Percentiles rank a stretch among this genome's conserved stretches.
phyloP scores from a whole-genome alignment of 2,329 filamentous ascomycete genomes.

The Pseudocercospora macadamiae region DNA sequence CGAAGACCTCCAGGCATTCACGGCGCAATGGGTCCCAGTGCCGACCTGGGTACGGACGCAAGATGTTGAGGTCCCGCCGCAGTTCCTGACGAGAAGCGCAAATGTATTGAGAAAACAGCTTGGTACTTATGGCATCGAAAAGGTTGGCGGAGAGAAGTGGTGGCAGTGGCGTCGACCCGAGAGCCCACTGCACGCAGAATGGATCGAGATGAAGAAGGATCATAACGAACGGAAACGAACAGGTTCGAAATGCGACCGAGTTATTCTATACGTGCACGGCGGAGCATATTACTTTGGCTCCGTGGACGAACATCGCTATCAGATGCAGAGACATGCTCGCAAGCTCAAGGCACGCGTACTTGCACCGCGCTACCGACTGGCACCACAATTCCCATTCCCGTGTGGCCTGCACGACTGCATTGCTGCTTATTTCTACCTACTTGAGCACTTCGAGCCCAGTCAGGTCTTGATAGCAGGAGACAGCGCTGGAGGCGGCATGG shows the following conservation, averaged over 20 bases:
- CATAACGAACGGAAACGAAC: slow-evolving; percentile 67
- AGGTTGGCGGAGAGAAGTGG: slow-evolving; percentile 81
- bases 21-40: slow-evolving; percentile 85
- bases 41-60: slow-evolving; percentile 86
- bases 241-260: slow-evolving; percentile 63
- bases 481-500: slow-evolving; percentile 91
- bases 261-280: slow-evolving; percentile 94
- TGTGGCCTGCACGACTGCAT: slow-evolving; percentile 90
- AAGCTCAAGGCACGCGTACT: slow-evolving; percentile 90
- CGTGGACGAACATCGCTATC: slow-evolving; percentile 95
- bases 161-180: slow-evolving; percentile 82
- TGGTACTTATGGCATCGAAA: slow-evolving; percentile 72
- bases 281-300: slow-evolving; percentile 96
- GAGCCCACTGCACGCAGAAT: slow-evolving; percentile 75
- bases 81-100: slow-evolving; percentile 69
- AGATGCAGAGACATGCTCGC: slow-evolving; percentile 92
- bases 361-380: slow-evolving; percentile 80
- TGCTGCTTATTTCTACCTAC: slow-evolving; percentile 81
- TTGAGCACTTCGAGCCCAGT: slow-evolving; percentile 73
- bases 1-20: slow-evolving; percentile 91
- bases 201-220: slow-evolving; percentile 93
- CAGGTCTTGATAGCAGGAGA: slow-evolving; percentile 90
- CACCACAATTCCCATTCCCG: slow-evolving; percentile 94
- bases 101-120: slow-evolving; percentile 70
- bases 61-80: slow-evolving; percentile 64